Evolutionary conservation across 805 yeast genomes (phyloP).

Genomic region (Suhomyces sp.): DNA sequence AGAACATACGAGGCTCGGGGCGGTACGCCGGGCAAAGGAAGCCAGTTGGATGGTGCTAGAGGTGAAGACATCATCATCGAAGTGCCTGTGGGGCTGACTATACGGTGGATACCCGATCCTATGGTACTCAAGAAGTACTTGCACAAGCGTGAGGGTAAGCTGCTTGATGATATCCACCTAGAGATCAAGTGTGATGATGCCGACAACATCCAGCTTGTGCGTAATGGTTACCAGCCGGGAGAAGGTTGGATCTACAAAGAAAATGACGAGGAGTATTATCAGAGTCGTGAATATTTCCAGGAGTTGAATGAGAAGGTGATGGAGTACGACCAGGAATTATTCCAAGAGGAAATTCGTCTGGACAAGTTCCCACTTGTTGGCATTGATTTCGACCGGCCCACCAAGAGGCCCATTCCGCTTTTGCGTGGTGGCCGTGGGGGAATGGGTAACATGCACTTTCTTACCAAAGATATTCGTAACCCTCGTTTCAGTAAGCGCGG

Average conservation of each 20-base stretch:
- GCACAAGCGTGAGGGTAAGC: conserved; percentile 11
- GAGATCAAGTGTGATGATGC: conserved; percentile 28
- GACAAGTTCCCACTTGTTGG: conserved; percentile 85
- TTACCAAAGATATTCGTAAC: conserved; percentile 77
- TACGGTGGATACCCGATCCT: conserved; percentile 84
- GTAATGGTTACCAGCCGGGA: conserved; percentile 65
- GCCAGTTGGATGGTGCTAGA: conserved; percentile 80
- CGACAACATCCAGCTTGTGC: conserved; percentile 52
- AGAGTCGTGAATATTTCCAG: conserved; percentile 61
- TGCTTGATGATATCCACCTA: conserved; percentile 23
- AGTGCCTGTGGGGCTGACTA: conserved; percentile 89
- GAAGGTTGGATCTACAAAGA: conserved; percentile 90
- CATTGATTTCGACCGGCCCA: conserved; percentile 60
- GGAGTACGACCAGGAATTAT: conserved; percentile 57
- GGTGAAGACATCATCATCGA: conserved; percentile 78
- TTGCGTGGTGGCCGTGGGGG: conserved; percentile 92
- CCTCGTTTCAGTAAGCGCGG: conserved; percentile 88
- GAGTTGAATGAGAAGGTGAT: conserved; percentile 62
- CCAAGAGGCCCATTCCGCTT: conserved; percentile 64
- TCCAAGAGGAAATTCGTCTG: conserved; percentile 52
- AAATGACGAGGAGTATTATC: conserved; percentile 67
- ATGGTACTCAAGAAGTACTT: conserved; percentile 33
- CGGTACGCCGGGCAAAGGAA: conserved; percentile 69
- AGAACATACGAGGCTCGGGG: conserved; percentile 66
- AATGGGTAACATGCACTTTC: conserved; percentile 92